Base-by-base conservation (phyloP, 768 basidiomycete genomes). In the Neoboletus magnificus region DNA sequence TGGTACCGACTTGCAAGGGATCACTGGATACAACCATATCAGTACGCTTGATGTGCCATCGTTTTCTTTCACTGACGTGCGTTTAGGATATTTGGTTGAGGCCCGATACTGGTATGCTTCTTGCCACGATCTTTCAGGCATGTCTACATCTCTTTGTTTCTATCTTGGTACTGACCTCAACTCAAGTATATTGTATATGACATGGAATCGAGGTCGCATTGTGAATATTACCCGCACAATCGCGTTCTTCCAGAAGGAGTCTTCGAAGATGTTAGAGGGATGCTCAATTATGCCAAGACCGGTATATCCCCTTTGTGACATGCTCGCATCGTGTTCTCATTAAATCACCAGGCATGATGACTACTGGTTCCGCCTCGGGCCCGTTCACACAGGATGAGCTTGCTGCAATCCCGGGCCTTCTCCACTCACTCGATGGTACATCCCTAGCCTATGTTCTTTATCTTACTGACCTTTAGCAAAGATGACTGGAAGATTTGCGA, bases 71-170 rank as follows among this genome's bases (percentile, higher is more conserved):
- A 13, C 23, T 64, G 22, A 64, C 48, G 48, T 5, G 5, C 1
- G 5, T 25, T 16, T n/a, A 62, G 61, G 25, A 13, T 64, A 62
- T 36, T 55, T 55, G 32, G 32, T 62, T 3, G 57, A 61, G 48
- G 20, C 53, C 18, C 30, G 18, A 25, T 64, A 64, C 22, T 62
- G 61, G 62, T 64, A 53, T 23, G 40, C 27, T 20, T 43, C 29
- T 12, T 33, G 12, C 11, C 11, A 18, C 18, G 5, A 18, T 37
- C 18, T 9, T 18, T 37, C 5, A 37, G 36, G 36, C 36, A 37
- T 16, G 36, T 37, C 15, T 8, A 9, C 18, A 7, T 12, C 11
- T 12, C 16, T 16, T 16, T 7, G 16, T 6, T 16, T 37, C 36
- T 16, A 37, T 8, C 18, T 18, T 37, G 36, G 6, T 16, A 18